phyloP scores from a whole-genome alignment of 208 protist genomes.

The Leishmania tarentolae region DNA sequence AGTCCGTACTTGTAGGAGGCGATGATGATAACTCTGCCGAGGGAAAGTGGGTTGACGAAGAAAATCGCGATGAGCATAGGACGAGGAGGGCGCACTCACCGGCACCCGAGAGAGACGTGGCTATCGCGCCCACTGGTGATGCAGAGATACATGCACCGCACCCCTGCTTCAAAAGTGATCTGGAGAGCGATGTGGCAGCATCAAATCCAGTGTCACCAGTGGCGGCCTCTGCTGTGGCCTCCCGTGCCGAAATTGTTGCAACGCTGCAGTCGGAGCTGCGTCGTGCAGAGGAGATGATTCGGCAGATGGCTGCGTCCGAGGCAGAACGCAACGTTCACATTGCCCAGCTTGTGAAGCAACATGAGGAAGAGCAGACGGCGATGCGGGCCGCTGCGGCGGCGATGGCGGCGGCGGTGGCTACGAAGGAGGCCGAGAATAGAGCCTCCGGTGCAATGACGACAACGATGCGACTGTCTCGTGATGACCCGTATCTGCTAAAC shows the following conservation, averaged over 20 bases:
- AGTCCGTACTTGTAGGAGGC: neutral
- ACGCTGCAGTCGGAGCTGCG: slow-evolving; percentile 53
- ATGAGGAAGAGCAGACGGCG: slow-evolving; percentile 23
- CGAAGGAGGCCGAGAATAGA: slow-evolving; percentile 18
- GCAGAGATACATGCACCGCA: neutral
- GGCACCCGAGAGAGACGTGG: neutral
- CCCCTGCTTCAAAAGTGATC: neutral
- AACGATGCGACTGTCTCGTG: slow-evolving; percentile 35
- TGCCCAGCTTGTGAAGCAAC: slow-evolving; percentile 18
- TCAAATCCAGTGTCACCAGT: neutral
- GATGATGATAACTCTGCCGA: too few species aligned
- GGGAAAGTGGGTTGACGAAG: neutral
- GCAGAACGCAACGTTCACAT: slow-evolving; percentile 32
- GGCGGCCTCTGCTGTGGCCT: neutral
- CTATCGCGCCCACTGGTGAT: too few species aligned
- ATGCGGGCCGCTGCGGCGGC: slow-evolving; percentile 11
- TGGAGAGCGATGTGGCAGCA: neutral
- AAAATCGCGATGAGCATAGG: neutral
- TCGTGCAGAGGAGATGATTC: slow-evolving; percentile 66
- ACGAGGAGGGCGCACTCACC: neutral
- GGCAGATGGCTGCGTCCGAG: slow-evolving; percentile 47
- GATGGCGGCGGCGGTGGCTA: slow-evolving; percentile 10
- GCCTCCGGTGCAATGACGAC: slow-evolving; percentile 18
- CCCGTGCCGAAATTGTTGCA: slow-evolving; percentile 22
- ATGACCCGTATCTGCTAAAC: slow-evolving; percentile 73